phyloP scores from a whole-genome alignment of 192 early-diverging fungal genomes.

The Coemansia sp. region DNA sequence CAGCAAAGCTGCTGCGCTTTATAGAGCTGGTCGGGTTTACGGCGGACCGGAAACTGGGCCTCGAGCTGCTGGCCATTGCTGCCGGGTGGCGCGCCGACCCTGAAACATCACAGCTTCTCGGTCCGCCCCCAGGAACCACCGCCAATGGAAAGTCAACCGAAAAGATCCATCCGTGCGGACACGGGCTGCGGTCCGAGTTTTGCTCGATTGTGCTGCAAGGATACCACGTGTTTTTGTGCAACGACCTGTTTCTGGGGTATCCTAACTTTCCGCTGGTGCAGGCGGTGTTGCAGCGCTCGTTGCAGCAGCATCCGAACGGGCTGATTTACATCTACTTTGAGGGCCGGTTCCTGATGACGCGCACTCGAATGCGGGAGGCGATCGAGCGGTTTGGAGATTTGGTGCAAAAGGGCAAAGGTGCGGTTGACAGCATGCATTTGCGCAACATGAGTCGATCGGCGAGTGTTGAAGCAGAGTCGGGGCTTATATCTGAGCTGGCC shows the following conservation, averaged over 20 bases:
- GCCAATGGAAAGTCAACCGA: background rate
- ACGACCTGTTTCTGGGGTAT: conserved; percentile 66
- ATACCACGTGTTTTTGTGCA: conserved; percentile 78
- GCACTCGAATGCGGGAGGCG: conserved; percentile 60
- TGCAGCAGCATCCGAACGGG: conserved; percentile 62
- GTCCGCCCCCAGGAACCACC: conserved; percentile 10
- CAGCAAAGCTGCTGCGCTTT: conserved; percentile 66
- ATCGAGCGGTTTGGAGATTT: conserved; percentile 58
- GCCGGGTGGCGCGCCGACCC: conserved; percentile 64
- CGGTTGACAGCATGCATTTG: conserved; percentile 19
- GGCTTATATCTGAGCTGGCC: background rate
- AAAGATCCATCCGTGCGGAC: conserved; percentile 38
- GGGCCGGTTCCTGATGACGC: conserved; percentile 63
- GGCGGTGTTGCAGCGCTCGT: conserved; percentile 56
- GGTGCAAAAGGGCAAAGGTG: conserved; percentile 13
- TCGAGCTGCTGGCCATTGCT: conserved; percentile 68
- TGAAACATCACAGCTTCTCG: conserved; percentile 17
- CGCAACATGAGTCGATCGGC: background rate
- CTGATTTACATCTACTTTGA: conserved; percentile 74
- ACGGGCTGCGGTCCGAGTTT: conserved; percentile 74
- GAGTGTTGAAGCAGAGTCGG: conserved; percentile 1
- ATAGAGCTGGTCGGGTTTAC: conserved; percentile 84
- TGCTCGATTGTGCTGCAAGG: conserved; percentile 69
- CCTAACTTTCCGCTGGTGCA: conserved; percentile 66
- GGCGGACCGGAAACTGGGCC: conserved; percentile 71